A percentile compares a stretch with the other conserved stretches of the same genome.
Conservation (phyloP, 129 eudicot species). For the Escallonia rubra region DNA sequence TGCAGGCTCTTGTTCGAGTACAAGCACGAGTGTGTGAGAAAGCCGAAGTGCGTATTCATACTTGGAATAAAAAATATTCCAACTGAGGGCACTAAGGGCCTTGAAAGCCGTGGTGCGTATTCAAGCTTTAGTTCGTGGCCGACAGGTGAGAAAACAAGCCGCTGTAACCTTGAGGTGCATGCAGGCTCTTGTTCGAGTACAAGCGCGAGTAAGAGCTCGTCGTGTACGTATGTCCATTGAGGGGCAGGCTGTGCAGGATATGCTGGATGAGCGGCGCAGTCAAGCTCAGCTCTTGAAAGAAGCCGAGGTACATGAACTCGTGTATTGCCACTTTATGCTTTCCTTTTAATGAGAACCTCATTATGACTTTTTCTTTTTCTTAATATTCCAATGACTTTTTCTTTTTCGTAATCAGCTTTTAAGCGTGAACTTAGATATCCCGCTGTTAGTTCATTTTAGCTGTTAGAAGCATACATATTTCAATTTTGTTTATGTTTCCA, state of each 20-base stretch:
- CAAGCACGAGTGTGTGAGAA: no score
- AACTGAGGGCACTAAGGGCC: constrained; percentile 93
- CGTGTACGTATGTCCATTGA: constrained; percentile 94
- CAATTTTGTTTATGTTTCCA: no score
- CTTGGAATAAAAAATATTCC: no score
- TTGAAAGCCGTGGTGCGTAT: constrained; percentile 86
- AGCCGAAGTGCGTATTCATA: no score
- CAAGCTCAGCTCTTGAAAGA: constrained; percentile 63
- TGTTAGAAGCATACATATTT: no score
- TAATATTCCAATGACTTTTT: no score
- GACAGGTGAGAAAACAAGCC: constrained; percentile 96
- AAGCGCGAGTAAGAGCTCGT: constrained; percentile 95
- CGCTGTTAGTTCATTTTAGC: no score
- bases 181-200: constrained; percentile 97
- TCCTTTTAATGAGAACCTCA: no score
- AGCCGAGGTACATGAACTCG: constrained; percentile 60
- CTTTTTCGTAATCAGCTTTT: no score
- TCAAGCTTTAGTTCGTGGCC: constrained; percentile 91
- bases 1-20: no score
- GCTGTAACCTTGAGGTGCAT: constrained; percentile 96
- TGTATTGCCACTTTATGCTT: not conserved
- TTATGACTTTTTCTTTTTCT: no score
- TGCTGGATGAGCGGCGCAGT: constrained; percentile 63
- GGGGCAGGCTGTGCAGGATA: constrained; percentile 87
- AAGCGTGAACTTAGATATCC: no score